Conservation (phyloP, 2,329 filamentous ascomycete genomes). For the Fusarium sterilihyphosum region DNA sequence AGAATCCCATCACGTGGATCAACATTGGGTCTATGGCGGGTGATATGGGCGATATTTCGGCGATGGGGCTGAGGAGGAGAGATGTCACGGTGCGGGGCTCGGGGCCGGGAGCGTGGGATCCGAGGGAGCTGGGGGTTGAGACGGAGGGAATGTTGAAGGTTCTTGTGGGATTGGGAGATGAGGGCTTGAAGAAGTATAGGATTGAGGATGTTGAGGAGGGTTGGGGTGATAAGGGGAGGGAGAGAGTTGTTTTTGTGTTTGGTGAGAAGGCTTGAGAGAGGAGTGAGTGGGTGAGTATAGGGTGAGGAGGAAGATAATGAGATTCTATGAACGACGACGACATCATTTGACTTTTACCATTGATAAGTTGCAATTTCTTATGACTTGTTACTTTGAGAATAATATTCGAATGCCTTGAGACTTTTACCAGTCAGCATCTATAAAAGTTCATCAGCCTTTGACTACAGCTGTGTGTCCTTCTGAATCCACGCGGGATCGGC, state of each 20-base stretch:
- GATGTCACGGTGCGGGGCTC: slow-evolving; percentile 59
- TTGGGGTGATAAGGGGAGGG: slow-evolving; percentile 37
- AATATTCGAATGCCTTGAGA: neutral
- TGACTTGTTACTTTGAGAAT: too few relatives aligned
- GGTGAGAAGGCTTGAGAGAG: slow-evolving; percentile 23
- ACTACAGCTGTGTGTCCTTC: accelerated
- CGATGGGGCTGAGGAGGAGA: slow-evolving; percentile 57
- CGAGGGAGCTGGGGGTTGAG: slow-evolving; percentile 41
- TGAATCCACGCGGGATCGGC: accelerated
- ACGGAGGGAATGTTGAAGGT: slow-evolving; percentile 41
- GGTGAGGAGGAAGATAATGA: neutral
- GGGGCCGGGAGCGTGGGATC: slow-evolving; percentile 56
- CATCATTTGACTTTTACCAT: neutral
- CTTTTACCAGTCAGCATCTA: neutral
- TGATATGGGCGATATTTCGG: slow-evolving; percentile 52
- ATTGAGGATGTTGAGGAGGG: slow-evolving; percentile 42
- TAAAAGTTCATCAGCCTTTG: too few relatives aligned
- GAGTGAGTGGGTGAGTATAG: neutral
- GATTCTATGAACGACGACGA: neutral
- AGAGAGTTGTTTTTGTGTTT: slow-evolving; percentile 45
- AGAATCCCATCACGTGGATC: slow-evolving; percentile 61
- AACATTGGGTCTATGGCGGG: slow-evolving; percentile 60
- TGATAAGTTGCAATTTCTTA: too few relatives aligned
- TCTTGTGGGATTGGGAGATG: slow-evolving; percentile 34
- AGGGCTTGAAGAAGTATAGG: slow-evolving; percentile 32